Evolutionary conservation across 2,329 filamentous ascomycete genomes (phyloP), one percentile per base, ranked within the genome.

Genomic region (Myriosclerotinia duriaeana): DNA sequence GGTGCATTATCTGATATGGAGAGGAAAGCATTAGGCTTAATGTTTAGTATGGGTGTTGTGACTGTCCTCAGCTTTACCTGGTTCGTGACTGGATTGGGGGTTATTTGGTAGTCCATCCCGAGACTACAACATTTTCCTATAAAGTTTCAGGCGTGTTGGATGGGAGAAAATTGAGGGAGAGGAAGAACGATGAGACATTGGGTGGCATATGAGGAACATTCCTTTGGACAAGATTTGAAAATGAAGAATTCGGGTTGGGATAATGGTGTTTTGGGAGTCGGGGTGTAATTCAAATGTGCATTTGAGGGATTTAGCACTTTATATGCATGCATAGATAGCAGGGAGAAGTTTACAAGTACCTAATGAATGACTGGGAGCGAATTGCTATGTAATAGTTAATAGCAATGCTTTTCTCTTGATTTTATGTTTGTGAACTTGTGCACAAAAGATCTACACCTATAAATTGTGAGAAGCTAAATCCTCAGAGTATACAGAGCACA

Each of bases 11-110:
- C 81, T 17, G 77, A 78, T 55, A 76, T 82, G 66, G 81, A 85
- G 68, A 76, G 75, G 68, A 79, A 80, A 53, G 82, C 82, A 1
- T 46, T 87, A 11, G 79, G 80, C 7, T 80, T 87, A 66, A 82
- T 82, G 46, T 54, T 85, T 60, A 78, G 79, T 15, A 87, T 87
- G 83, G 81, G 82, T 71, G 59, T 83, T 42, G 74, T 86, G 53
- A 88, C 86, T 1, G 78, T 88, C 5, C 70, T 85, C 40, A 85
- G 83, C 74, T 88, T 89, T 70, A 87, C 85, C 40, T 88, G 85
- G 85, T 88, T 88, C 71, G 84, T 87, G 48, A 79, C 79, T 34
- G 85, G 86, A 2, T 61, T 69, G 36, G 72, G 72, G 22, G 70
- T 77, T 8, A 73, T 76, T 58, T 77, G 74, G 75, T 77, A 71